These are phyloP conservation scores for Dillenia suffruticosa DNA, from an alignment of 164 flowering plant species.

Conservation along the genomic window DNA sequence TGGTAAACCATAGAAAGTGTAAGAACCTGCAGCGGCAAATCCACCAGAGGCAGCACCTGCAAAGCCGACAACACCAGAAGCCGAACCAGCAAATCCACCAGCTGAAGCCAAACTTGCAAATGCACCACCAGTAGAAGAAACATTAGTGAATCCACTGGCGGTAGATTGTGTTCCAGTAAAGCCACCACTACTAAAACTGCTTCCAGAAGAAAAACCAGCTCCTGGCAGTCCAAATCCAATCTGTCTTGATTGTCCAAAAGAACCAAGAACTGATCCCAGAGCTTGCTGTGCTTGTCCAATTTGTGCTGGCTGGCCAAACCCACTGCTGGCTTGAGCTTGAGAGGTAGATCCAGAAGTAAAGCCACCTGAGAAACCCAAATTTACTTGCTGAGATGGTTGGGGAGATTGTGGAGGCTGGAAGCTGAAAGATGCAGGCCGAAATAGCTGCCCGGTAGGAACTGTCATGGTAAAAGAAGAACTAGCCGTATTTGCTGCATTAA, in stretches of 20 bases:
- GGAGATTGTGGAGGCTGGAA: slow-evolving; percentile 46
- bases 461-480: slow-evolving; percentile 41
- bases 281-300: slow-evolving; percentile 77
- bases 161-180: slow-evolving; percentile 15
- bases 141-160: slow-evolving; percentile 34
- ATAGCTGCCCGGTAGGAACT: slow-evolving; percentile 61
- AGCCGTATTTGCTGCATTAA: slow-evolving; percentile 27
- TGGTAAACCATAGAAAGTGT: not conserved
- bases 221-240: slow-evolving; percentile 63
- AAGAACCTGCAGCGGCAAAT: slow-evolving; percentile 11
- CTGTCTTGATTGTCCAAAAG: slow-evolving; percentile 96
- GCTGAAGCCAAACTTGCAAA: slow-evolving; percentile 29
- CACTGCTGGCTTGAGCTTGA: slow-evolving; percentile 40
- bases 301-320: slow-evolving; percentile 80
- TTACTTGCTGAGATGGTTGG: slow-evolving; percentile 37
- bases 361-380: slow-evolving; percentile 41
- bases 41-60: slow-evolving; percentile 29
- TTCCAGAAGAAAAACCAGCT: slow-evolving; percentile 33
- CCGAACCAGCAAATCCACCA: slow-evolving; percentile 32
- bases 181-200: slow-evolving; percentile 46
- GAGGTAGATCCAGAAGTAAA: slow-evolving; percentile 33
- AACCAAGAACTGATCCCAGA: slow-evolving; percentile 84
- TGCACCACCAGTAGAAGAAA: slow-evolving; percentile 29
- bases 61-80: slow-evolving; percentile 27
- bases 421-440: slow-evolving; percentile 84